Evolutionary conservation across 352 stramenopile species (phyloP).

Genomic region (Phytophthora pistaciae): DNA sequence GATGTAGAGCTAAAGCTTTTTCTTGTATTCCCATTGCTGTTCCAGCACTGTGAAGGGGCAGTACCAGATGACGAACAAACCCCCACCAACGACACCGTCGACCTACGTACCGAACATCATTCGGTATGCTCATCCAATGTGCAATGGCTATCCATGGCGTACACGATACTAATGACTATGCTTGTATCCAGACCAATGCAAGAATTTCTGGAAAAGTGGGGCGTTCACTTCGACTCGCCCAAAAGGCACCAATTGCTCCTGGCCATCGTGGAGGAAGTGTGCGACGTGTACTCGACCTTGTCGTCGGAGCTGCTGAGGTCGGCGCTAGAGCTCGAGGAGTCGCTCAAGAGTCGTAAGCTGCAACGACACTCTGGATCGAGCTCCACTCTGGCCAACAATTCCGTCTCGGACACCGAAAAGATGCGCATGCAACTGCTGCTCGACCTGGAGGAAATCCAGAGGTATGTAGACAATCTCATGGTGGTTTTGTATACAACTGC

Average conservation of each 20-base stretch:
- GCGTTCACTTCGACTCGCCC: slow-evolving; percentile 51
- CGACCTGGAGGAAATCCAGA: slow-evolving; percentile 77
- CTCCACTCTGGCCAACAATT: slow-evolving; percentile 22
- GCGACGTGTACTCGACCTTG: slow-evolving; percentile 65
- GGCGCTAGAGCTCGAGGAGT: slow-evolving; percentile 84
- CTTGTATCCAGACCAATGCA: slow-evolving; percentile 59
- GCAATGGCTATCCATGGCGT: neutral
- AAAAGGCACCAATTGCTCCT: slow-evolving; percentile 59
- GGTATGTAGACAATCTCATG: slow-evolving; percentile 44
- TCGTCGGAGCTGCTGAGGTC: slow-evolving; percentile 83
- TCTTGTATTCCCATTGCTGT: too few species aligned
- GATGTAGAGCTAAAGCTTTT: slow-evolving; percentile 8
- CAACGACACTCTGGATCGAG: slow-evolving; percentile 59
- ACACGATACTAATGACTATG: slow-evolving; percentile 1
- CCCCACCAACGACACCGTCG: slow-evolving; percentile 68
- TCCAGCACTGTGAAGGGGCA: slow-evolving; percentile 86
- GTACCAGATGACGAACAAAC: slow-evolving; percentile 93
- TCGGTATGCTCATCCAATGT: slow-evolving; percentile 36
- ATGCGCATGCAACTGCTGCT: slow-evolving; percentile 85
- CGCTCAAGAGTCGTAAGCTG: slow-evolving; percentile 88
- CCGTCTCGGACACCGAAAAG: slow-evolving; percentile 85
- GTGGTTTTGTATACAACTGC: neutral
- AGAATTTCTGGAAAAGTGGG: slow-evolving; percentile 82
- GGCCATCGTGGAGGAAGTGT: slow-evolving; percentile 67
- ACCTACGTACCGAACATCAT: slow-evolving; percentile 85